A percentile compares a stretch with the other conserved stretches of the same genome.
Conservation (phyloP, 2,329 filamentous ascomycete genomes). For the Sphaerulina vaccinii region DNA sequence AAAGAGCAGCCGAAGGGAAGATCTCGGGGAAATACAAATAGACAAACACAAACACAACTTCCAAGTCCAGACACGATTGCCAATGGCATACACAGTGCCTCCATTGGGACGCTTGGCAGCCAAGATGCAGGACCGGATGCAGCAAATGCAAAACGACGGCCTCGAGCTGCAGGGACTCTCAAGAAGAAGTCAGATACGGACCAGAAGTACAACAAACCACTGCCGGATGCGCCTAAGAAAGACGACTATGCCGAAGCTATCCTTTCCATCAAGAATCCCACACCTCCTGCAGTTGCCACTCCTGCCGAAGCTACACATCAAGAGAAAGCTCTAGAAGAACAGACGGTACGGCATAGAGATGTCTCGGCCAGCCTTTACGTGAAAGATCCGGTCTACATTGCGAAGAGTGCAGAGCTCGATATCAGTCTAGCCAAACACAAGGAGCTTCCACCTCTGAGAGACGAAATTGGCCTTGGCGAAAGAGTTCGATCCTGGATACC, state of each 20-base stretch:
- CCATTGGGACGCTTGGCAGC: neutral
- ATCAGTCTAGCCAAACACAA: neutral
- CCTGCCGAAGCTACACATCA: too few relatives aligned
- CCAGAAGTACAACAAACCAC: neutral
- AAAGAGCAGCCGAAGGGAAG: neutral
- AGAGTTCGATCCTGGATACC: too few relatives aligned
- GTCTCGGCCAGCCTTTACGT: too few relatives aligned
- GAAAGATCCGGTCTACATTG: too few relatives aligned
- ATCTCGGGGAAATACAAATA: neutral
- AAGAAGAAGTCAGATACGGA: neutral
- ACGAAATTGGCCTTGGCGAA: neutral
- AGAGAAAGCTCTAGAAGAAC: too few relatives aligned
- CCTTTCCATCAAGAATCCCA: too few relatives aligned
- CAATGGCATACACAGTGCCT: neutral
- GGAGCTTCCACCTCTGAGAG: slow-evolving; percentile 8
- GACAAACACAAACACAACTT: too few relatives aligned
- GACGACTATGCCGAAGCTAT: neutral
- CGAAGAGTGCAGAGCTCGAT: neutral
- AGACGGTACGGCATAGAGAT: too few relatives aligned
- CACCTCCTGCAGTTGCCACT: too few relatives aligned
- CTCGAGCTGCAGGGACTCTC: neutral
- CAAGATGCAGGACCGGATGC: neutral
- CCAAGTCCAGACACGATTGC: too few relatives aligned
- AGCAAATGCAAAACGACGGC: neutral
- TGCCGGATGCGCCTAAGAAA: neutral